phyloP scores from a whole-genome alignment of 768 basidiomycete genomes.

The Tephrocybe sp. region DNA sequence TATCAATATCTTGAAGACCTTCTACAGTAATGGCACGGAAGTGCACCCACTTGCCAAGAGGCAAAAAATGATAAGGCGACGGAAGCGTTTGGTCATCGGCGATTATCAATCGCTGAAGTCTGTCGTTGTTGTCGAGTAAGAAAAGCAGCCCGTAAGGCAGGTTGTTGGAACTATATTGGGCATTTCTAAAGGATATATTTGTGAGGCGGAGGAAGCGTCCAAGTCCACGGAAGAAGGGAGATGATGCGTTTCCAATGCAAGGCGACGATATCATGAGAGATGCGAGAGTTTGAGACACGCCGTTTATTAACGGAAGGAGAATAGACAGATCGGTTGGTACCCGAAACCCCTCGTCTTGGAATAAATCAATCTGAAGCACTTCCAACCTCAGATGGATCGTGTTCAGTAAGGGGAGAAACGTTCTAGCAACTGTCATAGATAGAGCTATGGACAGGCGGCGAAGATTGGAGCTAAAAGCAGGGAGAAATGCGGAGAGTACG shows the following conservation, averaged over 20 bases:
- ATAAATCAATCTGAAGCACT: neutral
- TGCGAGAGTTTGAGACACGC: neutral
- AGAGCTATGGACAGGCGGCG: neutral
- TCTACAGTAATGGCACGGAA: neutral
- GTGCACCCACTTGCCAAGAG: neutral
- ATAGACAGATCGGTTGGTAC: neutral
- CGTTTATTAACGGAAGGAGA: conserved; percentile 2
- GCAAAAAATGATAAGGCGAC: neutral
- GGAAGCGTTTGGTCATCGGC: neutral
- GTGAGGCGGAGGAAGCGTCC: neutral
- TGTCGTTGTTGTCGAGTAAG: neutral
- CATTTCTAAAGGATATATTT: neutral
- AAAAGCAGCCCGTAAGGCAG: neutral
- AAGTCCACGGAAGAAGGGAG: neutral
- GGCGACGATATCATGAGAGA: neutral
- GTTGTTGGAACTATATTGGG: neutral
- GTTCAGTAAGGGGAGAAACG: neutral
- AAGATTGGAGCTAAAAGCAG: neutral
- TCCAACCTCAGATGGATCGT: neutral
- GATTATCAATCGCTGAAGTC: too few species aligned
- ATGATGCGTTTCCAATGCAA: neutral
- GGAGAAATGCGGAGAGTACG: neutral
- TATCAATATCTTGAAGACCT: neutral
- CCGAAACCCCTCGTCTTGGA: neutral
- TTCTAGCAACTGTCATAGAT: neutral